A percentile compares a stretch with the other conserved stretches of the same genome.
Conservation (phyloP, 257 asterid species). For the Fraxinus quadrangulata region DNA sequence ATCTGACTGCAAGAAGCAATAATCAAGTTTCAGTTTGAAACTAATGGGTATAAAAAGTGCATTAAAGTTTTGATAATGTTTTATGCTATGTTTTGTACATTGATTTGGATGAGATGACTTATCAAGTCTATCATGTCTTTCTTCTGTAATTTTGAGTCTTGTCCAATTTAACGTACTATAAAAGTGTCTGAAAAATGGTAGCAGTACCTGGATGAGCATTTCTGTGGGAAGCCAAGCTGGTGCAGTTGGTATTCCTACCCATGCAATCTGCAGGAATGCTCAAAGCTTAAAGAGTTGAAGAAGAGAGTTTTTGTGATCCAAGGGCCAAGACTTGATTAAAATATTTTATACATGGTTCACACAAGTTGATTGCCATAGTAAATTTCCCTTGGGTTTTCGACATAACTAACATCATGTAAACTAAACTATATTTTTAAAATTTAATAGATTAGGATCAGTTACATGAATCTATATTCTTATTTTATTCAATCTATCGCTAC, state of each 20-base stretch:
- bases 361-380: too few species aligned
- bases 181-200: neutral
- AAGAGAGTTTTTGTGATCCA: neutral
- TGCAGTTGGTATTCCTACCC: conserved; percentile 78
- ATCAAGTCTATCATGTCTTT: too few species aligned
- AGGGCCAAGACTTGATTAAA: too few species aligned
- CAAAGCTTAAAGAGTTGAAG: neutral
- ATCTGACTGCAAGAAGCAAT: conserved; percentile 55
- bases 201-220: conserved; percentile 63
- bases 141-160: neutral
- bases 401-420: too few species aligned
- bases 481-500: too few species aligned
- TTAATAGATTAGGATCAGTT: too few species aligned
- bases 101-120: too few species aligned
- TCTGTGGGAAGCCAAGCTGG: conserved; percentile 87
- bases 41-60: neutral
- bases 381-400: too few species aligned
- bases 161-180: neutral
- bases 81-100: neutral
- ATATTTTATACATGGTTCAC: neutral
- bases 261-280: conserved; percentile 54
- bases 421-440: too few species aligned
- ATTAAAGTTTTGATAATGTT: neutral
- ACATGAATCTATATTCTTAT: too few species aligned
- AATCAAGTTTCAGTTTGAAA: neutral